Evolutionary conservation across 2,329 filamentous ascomycete species (phyloP).

Genomic region (Neoascochyta sp.): DNA sequence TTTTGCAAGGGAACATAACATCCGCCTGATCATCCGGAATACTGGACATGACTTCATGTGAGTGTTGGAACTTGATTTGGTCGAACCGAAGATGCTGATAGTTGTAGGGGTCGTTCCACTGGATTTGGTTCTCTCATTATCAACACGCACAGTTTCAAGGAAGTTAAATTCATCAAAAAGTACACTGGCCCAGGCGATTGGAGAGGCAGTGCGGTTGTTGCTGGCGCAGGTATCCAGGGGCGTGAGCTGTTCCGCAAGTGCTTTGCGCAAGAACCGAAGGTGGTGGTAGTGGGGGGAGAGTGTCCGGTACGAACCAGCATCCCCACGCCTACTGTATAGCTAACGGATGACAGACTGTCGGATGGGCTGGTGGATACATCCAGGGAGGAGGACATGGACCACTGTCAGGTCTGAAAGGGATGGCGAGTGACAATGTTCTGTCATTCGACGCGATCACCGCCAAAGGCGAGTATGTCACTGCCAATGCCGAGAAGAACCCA

Average conservation of each 20-base stretch:
- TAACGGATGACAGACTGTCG: constrained; percentile 28
- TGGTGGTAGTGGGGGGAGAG: constrained; percentile 37
- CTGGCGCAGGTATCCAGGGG: constrained; percentile 37
- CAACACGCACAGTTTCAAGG: constrained; percentile 39
- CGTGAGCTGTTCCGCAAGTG: constrained; percentile 31
- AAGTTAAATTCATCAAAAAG: constrained; percentile 25
- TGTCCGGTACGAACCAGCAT: constrained; percentile 24
- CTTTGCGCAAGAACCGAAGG: constrained; percentile 27
- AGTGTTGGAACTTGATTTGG: background rate
- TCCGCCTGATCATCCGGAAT: constrained; percentile 34
- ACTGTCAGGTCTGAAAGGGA: constrained; percentile 35
- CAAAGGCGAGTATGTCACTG: constrained; percentile 32
- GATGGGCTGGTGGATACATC: constrained; percentile 43
- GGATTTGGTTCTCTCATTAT: constrained; percentile 34
- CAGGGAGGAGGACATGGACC: constrained; percentile 46
- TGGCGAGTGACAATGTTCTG: constrained; percentile 39
- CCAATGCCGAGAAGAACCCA: constrained; percentile 30
- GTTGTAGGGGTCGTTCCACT: constrained; percentile 29
- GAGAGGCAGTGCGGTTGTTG: constrained; percentile 28
- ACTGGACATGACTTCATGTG: constrained; percentile 38
- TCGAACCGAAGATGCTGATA: constrained; percentile 2
- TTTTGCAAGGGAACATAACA: constrained; percentile 30
- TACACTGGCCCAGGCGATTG: constrained; percentile 34
- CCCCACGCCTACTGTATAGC: too few species aligned
- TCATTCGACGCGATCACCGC: constrained; percentile 40